Evolutionary conservation across 306 rosid species (phyloP), one percentile per base, ranked within the genome.

Genomic region (Quercus glauca): DNA sequence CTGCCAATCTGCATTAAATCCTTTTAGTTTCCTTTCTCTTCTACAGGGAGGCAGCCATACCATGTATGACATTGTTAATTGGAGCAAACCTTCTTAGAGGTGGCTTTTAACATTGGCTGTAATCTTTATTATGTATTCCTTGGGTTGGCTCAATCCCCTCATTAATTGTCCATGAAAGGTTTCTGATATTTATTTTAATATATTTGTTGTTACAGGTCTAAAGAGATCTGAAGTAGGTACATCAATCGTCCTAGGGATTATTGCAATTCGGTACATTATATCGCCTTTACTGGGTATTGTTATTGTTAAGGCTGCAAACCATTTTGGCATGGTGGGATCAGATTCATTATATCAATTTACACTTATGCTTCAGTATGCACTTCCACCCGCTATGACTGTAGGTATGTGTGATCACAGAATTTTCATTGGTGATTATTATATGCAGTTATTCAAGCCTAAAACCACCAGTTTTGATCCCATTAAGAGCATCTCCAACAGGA

Each of bases 11-110:
- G 53, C 53, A 49, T 3, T 49, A 1, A 49, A 12, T 49, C 53
- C 53, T 49, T 59, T 13, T 5, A 29, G 70, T 29, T 64, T 64
- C 70, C 10, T 49, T 49, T 28, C 31, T 73, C 53, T 64, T 25
- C 14, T 73, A 5, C 15, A 82, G 91, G 55, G 85, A 68, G 29
- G 84, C 88, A 41, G 74, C 83, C 25, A 75, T 87, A 74, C 88
- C 88, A n/a, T 61, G 74, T 13, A 69, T 85, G 75, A 85, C 85
- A 8, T 35, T 87, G 82, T 51, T 85, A 59, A 77, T 85, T 25
- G 88, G 91, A 52, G 91, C 83, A 51, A 87, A 87, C 52, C 88
- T 87, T 75, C 60, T 80, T 3, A 83, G 69, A 56, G 87, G 90
- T 74, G 70, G 20, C 59, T 15, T 68, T 18, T 21, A 26, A 65